phyloP scores from a whole-genome alignment of 768 basidiomycete genomes.

The Tricholoma sp. region DNA sequence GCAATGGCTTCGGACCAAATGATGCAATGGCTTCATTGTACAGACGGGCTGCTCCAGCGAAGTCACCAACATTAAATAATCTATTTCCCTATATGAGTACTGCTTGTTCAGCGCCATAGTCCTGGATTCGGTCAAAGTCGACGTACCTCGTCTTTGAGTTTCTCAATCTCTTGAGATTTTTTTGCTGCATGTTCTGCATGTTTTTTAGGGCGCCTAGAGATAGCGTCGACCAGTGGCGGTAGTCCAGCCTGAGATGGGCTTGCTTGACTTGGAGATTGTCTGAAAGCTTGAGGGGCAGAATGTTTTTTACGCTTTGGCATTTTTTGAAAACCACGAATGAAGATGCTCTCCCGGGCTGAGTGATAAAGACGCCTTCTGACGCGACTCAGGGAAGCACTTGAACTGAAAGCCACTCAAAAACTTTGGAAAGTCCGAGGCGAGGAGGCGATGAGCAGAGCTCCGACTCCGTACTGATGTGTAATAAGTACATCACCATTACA shows the following conservation, averaged over 20 bases:
- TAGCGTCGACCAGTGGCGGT: not conserved
- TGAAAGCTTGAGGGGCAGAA: not conserved
- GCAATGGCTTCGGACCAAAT: slow-evolving; percentile 27
- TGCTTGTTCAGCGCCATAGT: not conserved
- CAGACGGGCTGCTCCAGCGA: slow-evolving; percentile 20
- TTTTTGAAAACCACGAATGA: not conserved
- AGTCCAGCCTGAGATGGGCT: no score
- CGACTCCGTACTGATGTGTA: no score
- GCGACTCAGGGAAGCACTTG: no score
- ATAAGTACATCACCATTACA: no score
- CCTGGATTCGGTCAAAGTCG: not conserved
- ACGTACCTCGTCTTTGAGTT: not conserved
- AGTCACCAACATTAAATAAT: slow-evolving; percentile 26
- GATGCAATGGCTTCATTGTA: slow-evolving; percentile 26
- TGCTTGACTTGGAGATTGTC: no score
- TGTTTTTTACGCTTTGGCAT: not conserved
- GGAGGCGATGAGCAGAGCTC: no score
- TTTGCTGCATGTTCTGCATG: not conserved
- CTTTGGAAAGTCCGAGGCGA: no score
- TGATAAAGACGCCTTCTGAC: no score
- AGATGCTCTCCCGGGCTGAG: not conserved
- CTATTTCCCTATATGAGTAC: slow-evolving; percentile 26
- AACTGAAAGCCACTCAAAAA: no score
- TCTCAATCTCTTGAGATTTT: not conserved
- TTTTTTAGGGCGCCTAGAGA: not conserved